Percentiles rank a stretch among this genome's conserved stretches.
Conservation (phyloP, 2,329 filamentous ascomycete species). For the Penicillium occitanis region DNA sequence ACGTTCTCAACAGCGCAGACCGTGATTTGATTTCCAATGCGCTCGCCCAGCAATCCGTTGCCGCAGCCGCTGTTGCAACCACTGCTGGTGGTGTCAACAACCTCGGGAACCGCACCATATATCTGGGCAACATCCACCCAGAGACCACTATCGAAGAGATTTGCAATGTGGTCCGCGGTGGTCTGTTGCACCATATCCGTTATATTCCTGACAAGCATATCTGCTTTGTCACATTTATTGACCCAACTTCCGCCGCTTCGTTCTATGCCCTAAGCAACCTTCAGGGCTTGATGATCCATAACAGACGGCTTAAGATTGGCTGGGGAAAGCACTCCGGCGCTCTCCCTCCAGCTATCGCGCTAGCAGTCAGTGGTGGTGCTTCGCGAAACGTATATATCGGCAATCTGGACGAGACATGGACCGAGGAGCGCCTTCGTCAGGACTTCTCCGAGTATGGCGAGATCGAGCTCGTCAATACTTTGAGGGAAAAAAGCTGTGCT, state of each 20-base stretch:
- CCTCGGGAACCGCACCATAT: conserved; percentile 94
- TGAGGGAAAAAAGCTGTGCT: conserved; percentile 97
- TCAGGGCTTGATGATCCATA: conserved; percentile 98
- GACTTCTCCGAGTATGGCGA: conserved; percentile 98
- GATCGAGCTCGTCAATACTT: conserved; percentile 93
- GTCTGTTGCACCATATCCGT: conserved; percentile 93
- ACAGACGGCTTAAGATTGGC: conserved; percentile 93
- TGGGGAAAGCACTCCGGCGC: conserved; percentile 99
- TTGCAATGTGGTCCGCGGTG: conserved; percentile 96
- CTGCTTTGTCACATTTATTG: conserved; percentile 99
- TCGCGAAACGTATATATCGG: conserved; percentile 99
- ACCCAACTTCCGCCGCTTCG: conserved; percentile 93
- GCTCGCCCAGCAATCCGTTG: conserved; percentile 94
- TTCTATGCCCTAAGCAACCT: conserved; percentile 98
- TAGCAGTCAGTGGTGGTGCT: conserved; percentile 93
- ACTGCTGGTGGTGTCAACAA: conserved; percentile 97
- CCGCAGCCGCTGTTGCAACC: conserved; percentile 92
- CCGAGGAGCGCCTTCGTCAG: conserved; percentile 88
- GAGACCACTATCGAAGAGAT: conserved; percentile 99
- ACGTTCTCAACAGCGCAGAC: conserved; percentile 93
- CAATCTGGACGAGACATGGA: conserved; percentile 96
- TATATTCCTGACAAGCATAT: conserved; percentile 99
- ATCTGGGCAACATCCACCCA: conserved; percentile 96
- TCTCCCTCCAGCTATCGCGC: conserved; percentile 88
- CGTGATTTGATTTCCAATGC: conserved; percentile 95